Base-by-base conservation (phyloP, 177 flowering plant genomes). In the Vitis hybrid region DNA sequence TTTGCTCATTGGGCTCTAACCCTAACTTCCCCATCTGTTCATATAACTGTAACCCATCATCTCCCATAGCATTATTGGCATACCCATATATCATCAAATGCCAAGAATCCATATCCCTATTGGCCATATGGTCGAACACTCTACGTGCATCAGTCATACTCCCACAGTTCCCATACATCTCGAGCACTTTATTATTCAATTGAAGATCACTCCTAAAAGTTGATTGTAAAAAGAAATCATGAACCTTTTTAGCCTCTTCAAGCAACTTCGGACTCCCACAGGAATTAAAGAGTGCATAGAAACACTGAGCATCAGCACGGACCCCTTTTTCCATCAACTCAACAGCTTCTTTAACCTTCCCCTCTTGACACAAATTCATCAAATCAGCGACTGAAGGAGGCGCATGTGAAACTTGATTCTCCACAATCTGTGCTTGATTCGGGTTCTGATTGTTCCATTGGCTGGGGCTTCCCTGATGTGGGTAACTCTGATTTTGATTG, bases 11-110 rank as follows among this genome's bases (percentile, higher is more conserved):
- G 0, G 87, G 90, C 19, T 65, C 62, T 69, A 90, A 67, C 2
- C 91, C 90, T 13, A 69, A 12, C 49, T 81, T 78, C 79, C 87
- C 82, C 98, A 91, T 88, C 82, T 88, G 80, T 65, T 91, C 93
- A 82, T 82, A 93, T 79, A 91, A 44, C 73, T 86, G 86, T 78
- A 91, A 75, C 4, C 92, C 97, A 28, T 93, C 98, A 81, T 93
- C 98, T 31, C 97, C 98, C 68, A 85, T 63, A 15, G 82, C 87
- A 71, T 87, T 93, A 22, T 64, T 62, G 0, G 92, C 93, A 80
- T 82, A 90, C 67, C 86, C 93, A 64, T 77, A 66, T 24, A 93
- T 86, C 91, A 89, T 84, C 81, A 86, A 70, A 77, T 90, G 87
- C 95, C 97, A 92, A 1, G 97, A 80, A 50, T 89, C 87, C 76